phyloP scores from a whole-genome alignment of 306 rosid genomes.

The Gillenia trifoliata region DNA sequence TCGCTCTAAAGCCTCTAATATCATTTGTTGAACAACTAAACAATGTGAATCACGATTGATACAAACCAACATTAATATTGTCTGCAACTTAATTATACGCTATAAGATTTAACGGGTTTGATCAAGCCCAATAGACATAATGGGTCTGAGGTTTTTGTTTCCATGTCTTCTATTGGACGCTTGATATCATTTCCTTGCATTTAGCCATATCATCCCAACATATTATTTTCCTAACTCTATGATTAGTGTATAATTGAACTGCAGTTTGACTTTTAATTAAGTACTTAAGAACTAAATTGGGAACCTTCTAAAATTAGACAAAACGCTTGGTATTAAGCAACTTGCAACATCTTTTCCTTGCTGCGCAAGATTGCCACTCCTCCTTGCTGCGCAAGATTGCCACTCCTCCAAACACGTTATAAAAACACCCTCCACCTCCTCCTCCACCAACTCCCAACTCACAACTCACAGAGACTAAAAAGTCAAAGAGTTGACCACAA shows the following conservation, averaged over 20 bases:
- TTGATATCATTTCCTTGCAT: too few relatives aligned
- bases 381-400: background rate
- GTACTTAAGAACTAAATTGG: too few relatives aligned
- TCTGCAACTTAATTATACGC: too few relatives aligned
- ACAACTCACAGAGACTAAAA: background rate
- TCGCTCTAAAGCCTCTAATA: too few relatives aligned
- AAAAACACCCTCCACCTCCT: background rate
- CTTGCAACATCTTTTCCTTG: background rate
- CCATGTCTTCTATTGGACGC: background rate
- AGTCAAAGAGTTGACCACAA: background rate
- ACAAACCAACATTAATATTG: too few relatives aligned
- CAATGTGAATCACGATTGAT: too few relatives aligned
- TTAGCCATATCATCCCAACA: background rate
- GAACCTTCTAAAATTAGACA: too few relatives aligned
- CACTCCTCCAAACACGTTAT: background rate
- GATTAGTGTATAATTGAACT: too few relatives aligned
- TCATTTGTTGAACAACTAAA: too few relatives aligned
- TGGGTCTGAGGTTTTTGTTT: too few relatives aligned
- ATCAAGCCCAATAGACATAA: background rate
- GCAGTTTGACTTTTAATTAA: background rate
- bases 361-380: background rate
- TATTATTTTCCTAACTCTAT: too few relatives aligned
- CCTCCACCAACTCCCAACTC: background rate
- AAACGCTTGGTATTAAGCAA: background rate
- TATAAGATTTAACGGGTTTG: too few relatives aligned